A percentile compares a stretch with the other conserved stretches of the same genome.
Evolutionary conservation across 495 filamentous ascomycete genomes (phyloP).

Genomic region (Lentithecium fluviatile): DNA sequence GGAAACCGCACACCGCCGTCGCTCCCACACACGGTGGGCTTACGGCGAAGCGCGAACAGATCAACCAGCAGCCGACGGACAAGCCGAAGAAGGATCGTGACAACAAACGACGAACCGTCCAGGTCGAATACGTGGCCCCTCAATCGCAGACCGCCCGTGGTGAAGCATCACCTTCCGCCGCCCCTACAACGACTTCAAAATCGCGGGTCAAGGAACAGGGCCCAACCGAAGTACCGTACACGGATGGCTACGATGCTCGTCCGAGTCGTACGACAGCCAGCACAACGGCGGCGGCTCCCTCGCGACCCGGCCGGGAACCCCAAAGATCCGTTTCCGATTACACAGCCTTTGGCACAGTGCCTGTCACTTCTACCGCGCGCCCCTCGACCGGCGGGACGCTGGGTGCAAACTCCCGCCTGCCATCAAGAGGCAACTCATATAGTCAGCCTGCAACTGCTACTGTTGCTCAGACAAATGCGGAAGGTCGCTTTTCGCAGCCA

Average conservation of each 20-base stretch:
- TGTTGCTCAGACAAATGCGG: constrained; percentile 84
- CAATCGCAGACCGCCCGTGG: constrained; percentile 74
- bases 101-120: constrained; percentile 88
- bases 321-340: constrained; percentile 59
- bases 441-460: constrained; percentile 84
- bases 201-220: constrained; percentile 56
- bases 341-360: constrained; percentile 48
- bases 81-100: constrained; percentile 69
- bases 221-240: constrained; percentile 46
- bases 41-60: constrained; percentile 69
- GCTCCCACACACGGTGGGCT: constrained; percentile 60
- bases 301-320: constrained; percentile 51
- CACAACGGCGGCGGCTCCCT: constrained; percentile 47
- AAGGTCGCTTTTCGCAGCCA: constrained; percentile 87
- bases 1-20: constrained; percentile 63
- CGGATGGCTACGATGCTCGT: constrained; percentile 43
- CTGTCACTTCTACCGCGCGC: constrained; percentile 53
- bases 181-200: constrained; percentile 39
- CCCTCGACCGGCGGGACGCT: constrained; percentile 83
- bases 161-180: constrained; percentile 47
- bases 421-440: constrained; percentile 79
- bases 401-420: constrained; percentile 58
- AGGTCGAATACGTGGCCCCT: constrained; percentile 97
- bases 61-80: constrained; percentile 61
- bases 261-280: constrained; percentile 48